Evolutionary conservation across 2,329 filamentous ascomycete species (phyloP).

Genomic region (Penicillium sp.): DNA sequence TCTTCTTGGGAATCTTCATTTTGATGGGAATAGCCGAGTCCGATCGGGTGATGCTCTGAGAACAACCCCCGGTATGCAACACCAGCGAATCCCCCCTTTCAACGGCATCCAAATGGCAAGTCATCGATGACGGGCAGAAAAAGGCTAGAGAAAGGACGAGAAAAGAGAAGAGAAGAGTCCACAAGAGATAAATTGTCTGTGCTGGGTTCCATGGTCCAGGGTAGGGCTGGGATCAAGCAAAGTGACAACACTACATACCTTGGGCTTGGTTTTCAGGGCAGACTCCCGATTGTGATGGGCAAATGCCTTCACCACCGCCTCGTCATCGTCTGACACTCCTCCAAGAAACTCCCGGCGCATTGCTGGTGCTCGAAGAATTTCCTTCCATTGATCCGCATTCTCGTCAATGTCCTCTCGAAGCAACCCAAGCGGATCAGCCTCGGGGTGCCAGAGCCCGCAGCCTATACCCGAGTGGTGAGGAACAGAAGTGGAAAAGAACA

Average conservation of each 20-base stretch:
- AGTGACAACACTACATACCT: conserved; percentile 59
- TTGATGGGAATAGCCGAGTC: not conserved
- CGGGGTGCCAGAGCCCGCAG: conserved; percentile 81
- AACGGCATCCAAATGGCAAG: not conserved
- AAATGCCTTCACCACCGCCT: conserved; percentile 71
- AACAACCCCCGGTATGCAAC: not conserved
- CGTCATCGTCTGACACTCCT: conserved; percentile 57
- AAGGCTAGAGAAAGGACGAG: too few relatives aligned
- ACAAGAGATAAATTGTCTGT: not conserved
- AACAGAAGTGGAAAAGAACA: not conserved
- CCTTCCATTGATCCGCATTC: conserved; percentile 70
- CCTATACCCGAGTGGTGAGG: conserved; percentile 49
- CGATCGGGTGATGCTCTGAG: not conserved
- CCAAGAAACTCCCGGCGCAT: conserved; percentile 70
- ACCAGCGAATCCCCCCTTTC: not conserved
- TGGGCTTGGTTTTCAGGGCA: conserved; percentile 83
- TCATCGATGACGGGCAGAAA: too few relatives aligned
- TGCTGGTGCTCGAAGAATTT: conserved; percentile 63
- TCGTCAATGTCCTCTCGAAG: conserved; percentile 77
- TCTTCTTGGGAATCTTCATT: not conserved
- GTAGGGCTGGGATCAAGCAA: not conserved
- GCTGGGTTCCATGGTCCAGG: not conserved
- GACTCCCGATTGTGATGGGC: conserved; percentile 69
- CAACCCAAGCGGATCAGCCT: conserved; percentile 65
- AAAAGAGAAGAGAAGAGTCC: not conserved